Percentiles rank a stretch among this genome's conserved stretches.
phyloP scores from a whole-genome alignment of 176 grass and related monocot genomes.

The barley (Hordeum vulgare) region MorexV3_pseudomolecules_assembly NC_058521.1:598639412-598639911 shows the following conservation, averaged over 20 bases:
- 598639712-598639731: not conserved
- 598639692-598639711: not conserved
- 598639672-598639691: not conserved
- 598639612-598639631: not conserved
- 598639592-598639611: not conserved
- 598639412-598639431: not conserved
- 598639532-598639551: not conserved
- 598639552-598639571: not conserved
- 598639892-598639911: slow-evolving; percentile 56
- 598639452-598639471: not conserved
- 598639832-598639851: not conserved
- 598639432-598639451: not conserved
- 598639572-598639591: not conserved
- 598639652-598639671: not conserved
- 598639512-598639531: not conserved
- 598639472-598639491: slow-evolving; percentile 16
- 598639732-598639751: not conserved
- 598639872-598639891: slow-evolving; percentile 31
- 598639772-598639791: not conserved
- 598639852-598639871: not conserved
- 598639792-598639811: not conserved
- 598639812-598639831: not conserved
- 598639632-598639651: not conserved
- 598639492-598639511: not conserved
- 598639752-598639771: not conserved